Evolutionary conservation across 2,329 filamentous ascomycete species (phyloP).

Genomic region (Hymenoscyphus fraxineus): DNA sequence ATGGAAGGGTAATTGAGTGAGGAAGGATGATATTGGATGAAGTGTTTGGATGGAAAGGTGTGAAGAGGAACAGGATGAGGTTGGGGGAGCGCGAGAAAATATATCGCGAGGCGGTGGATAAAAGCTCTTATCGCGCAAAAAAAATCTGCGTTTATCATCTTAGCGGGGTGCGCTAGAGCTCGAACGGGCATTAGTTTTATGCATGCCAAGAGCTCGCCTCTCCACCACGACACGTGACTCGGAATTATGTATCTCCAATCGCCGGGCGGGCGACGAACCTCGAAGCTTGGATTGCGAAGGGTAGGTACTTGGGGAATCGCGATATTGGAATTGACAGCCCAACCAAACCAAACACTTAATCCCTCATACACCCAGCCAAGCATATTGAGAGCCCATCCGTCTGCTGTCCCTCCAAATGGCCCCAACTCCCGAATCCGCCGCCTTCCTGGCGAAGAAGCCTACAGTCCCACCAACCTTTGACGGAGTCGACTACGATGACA

Average conservation of each 20-base stretch:
- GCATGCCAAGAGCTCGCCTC: not conserved
- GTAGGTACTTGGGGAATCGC: conserved; percentile 2
- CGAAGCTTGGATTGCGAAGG: not conserved
- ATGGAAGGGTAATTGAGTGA: conserved; percentile 12
- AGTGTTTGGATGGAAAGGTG: conserved; percentile 3
- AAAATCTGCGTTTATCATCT: conserved; percentile 25
- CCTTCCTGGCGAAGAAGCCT: conserved; percentile 81
- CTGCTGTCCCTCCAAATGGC: conserved; percentile 43
- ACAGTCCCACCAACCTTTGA: conserved; percentile 78
- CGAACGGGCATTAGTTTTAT: conserved; percentile 7
- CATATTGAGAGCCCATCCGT: not conserved
- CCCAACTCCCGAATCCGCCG: conserved; percentile 78
- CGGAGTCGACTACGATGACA: conserved; percentile 83
- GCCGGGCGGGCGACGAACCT: not conserved
- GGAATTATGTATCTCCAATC: not conserved
- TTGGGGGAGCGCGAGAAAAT: conserved; percentile 19
- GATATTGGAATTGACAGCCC: conserved; percentile 3
- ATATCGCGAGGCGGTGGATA: conserved; percentile 21
- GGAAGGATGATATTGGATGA: conserved; percentile 10
- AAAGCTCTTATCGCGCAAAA: conserved; percentile 30
- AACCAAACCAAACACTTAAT: conserved; percentile 10
- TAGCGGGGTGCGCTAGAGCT: conserved; percentile 17
- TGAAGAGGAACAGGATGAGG: conserved; percentile 16
- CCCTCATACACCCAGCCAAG: conserved; percentile 1
- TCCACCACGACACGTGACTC: not conserved